Conservation (phyloP, 768 basidiomycete genomes). For the Hygrocybe punicea region DNA sequence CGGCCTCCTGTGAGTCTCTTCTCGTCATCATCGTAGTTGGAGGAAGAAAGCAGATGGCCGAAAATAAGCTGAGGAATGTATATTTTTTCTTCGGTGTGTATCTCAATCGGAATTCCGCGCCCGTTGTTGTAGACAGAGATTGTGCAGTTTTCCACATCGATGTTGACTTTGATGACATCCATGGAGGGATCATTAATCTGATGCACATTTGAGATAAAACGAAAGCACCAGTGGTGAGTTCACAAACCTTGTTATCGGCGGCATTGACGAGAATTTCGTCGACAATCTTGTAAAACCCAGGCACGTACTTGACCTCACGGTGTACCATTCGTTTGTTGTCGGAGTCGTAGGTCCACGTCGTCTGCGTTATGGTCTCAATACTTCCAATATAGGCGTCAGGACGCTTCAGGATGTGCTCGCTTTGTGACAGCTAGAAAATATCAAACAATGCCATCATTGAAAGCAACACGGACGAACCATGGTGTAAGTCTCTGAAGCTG, state of each 20-base stretch:
- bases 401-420: slow-evolving; percentile 90
- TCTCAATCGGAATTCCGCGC: slow-evolving; percentile 93
- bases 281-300: slow-evolving; percentile 98
- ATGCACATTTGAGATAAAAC: neutral
- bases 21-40: slow-evolving; percentile 98
- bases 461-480: slow-evolving; percentile 50
- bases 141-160: slow-evolving; percentile 76
- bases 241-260: slow-evolving; percentile 92
- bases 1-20: slow-evolving; percentile 98
- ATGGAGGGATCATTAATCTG: slow-evolving; percentile 91
- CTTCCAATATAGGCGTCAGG: slow-evolving; percentile 97
- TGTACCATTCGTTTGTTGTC: slow-evolving; percentile 79
- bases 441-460: slow-evolving; percentile 2
- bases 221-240: neutral
- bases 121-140: slow-evolving; percentile 98
- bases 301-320: slow-evolving; percentile 85
- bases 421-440: slow-evolving; percentile 65
- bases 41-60: slow-evolving; percentile 88
- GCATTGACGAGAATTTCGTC: slow-evolving; percentile 99
- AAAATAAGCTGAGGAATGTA: slow-evolving; percentile 98
- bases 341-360: slow-evolving; percentile 92
- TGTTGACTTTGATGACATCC: slow-evolving; percentile 86
- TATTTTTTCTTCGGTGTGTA: slow-evolving; percentile 87
- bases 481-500: slow-evolving; percentile 84
- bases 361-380: slow-evolving; percentile 79